Percentiles rank a stretch among this genome's conserved stretches.
Conservation (phyloP, 2,329 filamentous ascomycete genomes). For the Ophiostoma sp. region DNA sequence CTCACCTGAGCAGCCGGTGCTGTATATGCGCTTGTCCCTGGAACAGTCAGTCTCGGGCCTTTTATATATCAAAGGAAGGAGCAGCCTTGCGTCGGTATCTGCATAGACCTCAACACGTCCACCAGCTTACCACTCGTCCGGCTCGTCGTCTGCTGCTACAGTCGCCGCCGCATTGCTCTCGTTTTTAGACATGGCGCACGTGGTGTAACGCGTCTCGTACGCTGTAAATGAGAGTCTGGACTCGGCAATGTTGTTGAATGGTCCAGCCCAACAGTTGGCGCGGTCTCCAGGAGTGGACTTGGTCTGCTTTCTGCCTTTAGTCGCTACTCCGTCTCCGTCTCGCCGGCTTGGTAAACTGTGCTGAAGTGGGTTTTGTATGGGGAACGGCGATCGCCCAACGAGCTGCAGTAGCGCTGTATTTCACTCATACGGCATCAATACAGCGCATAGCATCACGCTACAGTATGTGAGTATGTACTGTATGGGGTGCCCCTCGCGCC, state of each 20-base stretch:
- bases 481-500: too few species aligned
- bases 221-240: neutral
- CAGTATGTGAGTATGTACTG: too few species aligned
- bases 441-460: neutral
- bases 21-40: slow-evolving; percentile 97
- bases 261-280: neutral
- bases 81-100: neutral
- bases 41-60: slow-evolving; percentile 27
- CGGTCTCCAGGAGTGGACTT: neutral
- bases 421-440: neutral
- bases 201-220: neutral
- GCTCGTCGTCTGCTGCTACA: slow-evolving; percentile 62
- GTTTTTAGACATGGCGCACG: slow-evolving; percentile 51
- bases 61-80: neutral
- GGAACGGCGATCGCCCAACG: neutral
- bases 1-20: slow-evolving; percentile 82
- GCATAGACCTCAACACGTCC: neutral
- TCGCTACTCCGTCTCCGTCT: neutral
- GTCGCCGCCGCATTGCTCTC: slow-evolving; percentile 40
- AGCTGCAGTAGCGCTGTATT: neutral
- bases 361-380: neutral
- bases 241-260: neutral
- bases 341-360: neutral
- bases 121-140: slow-evolving; percentile 78
- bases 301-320: neutral